Base-by-base conservation (phyloP, 495 filamentous ascomycete genomes). In the Cercophora sp. region DNA sequence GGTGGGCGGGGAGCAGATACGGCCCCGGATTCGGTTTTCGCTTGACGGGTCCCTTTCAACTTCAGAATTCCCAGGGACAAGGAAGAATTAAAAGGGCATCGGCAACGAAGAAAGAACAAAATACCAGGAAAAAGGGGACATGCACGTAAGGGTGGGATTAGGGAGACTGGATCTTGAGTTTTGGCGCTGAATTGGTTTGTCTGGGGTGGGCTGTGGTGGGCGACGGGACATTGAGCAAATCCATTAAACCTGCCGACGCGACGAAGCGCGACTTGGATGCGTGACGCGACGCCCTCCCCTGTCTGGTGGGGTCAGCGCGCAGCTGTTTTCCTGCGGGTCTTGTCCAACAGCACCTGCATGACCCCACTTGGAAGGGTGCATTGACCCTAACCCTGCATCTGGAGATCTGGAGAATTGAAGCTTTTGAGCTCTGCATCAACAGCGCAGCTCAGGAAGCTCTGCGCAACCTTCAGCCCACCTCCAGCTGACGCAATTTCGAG, bases 221-320 rank as follows among this genome's bases (percentile, higher is more conserved):
- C 29, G 34, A 24, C 23, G 45, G 46, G 31, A 34, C 15, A 27
- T 37, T 35, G 31, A 48, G 23, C 46, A 55, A 61, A 39, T 52
- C 59, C 55, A 62, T 62, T 62, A 62, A 58, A 58, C 59, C 44
- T 18, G 40, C 18, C 31, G 36, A 49, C 55, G 55, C 56, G 51
- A 27, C 44, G 23, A 35, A 56, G 20, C 55, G 55, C 55, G 55
- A 19, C 32, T 42, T 39, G 13, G n/a, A 2, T n/a, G 47, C 58
- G 51, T 56, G 55, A 62, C 59, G 56, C 55, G 56, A 44, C 37
- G 22, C 16, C n/a, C n/a, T 19, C 48, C 48, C 36, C 23, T 40
- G 24, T 15, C 35, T 47, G 54, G 50, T 39, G 58, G 54, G 58
- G 48, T 36, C 10, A 15, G 13, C 44, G n/a, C 9, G n/a, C n/a